Conservation (phyloP, 352 stramenopile genomes). For the Phytophthora sp. region DNA sequence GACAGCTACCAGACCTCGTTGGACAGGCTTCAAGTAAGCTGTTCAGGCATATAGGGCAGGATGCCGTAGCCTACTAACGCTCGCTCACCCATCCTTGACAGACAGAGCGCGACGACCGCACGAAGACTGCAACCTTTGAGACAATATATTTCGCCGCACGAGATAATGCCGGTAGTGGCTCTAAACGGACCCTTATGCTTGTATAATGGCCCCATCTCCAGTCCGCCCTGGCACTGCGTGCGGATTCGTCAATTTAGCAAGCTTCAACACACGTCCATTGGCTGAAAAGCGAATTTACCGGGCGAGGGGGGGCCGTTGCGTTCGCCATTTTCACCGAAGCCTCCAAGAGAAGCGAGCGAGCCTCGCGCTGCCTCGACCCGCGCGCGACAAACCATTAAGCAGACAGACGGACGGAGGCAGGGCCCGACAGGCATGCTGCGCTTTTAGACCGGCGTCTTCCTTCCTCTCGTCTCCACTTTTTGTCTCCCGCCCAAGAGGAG, state of each 20-base stretch:
- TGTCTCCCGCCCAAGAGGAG: conserved; percentile 19
- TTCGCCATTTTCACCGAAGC: conserved; percentile 39
- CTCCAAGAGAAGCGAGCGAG: conserved; percentile 25
- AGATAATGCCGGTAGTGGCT: neutral
- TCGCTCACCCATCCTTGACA: too few species aligned
- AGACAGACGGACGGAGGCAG: conserved; percentile 31
- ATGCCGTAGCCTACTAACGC: conserved; percentile 7
- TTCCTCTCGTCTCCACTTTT: conserved; percentile 36
- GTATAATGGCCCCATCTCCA: conserved; percentile 7
- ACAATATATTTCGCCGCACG: conserved; percentile 35
- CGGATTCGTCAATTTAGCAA: conserved; percentile 22
- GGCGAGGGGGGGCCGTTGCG: conserved; percentile 35
- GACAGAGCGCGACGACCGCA: conserved; percentile 13
- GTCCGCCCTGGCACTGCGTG: neutral
- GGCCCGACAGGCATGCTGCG: conserved; percentile 45
- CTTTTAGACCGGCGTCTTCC: conserved; percentile 44
- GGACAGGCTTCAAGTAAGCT: conserved; percentile 22
- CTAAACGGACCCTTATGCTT: neutral
- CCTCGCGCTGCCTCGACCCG: conserved; percentile 16
- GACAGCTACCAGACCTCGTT: conserved; percentile 8
- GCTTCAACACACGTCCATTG: neutral
- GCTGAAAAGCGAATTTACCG: conserved; percentile 11
- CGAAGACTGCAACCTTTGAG: conserved; percentile 11
- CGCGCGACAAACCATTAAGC: conserved; percentile 4
- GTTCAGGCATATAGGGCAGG: conserved; percentile 27